phyloP scores from a whole-genome alignment of 768 basidiomycete species.

The Rhodocollybia butyracea region DNA sequence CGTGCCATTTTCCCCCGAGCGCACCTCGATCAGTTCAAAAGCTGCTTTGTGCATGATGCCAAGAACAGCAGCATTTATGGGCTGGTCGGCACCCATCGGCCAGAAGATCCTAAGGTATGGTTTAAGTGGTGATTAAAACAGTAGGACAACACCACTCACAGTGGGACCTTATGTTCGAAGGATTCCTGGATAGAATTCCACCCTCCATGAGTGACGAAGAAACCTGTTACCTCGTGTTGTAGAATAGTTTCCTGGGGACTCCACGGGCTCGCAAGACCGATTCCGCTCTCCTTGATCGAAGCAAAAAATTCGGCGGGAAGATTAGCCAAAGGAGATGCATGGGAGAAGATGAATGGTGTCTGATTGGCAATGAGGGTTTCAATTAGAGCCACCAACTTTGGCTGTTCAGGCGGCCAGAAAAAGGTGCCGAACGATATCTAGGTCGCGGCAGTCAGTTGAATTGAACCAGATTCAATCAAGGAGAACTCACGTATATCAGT shows the following conservation, averaged over 20 bases:
- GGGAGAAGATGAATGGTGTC: slow-evolving; percentile 1
- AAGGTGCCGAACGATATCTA: slow-evolving; percentile 8
- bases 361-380: neutral
- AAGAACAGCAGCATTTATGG: neutral
- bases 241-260: slow-evolving; percentile 6
- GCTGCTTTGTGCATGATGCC: neutral
- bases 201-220: slow-evolving; percentile 5
- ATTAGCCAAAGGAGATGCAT: neutral
- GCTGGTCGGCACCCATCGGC: slow-evolving; percentile 7
- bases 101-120: slow-evolving; percentile 3
- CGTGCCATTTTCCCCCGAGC: slow-evolving; percentile 1
- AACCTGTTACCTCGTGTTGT: neutral
- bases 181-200: slow-evolving; percentile 8
- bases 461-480: neutral
- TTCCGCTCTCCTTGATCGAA: neutral
- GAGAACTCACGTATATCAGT: neutral
- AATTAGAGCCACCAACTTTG: slow-evolving; percentile 1
- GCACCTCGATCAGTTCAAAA: slow-evolving; percentile 7
- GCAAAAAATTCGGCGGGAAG: neutral
- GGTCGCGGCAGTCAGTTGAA: neutral
- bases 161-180: neutral
- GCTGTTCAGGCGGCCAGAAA: slow-evolving; percentile 2
- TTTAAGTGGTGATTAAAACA: neutral
- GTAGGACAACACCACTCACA: neutral
- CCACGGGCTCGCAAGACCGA: neutral